Conservation (phyloP, 345 rosid species). For the Dipteronia dyeriana region DNA sequence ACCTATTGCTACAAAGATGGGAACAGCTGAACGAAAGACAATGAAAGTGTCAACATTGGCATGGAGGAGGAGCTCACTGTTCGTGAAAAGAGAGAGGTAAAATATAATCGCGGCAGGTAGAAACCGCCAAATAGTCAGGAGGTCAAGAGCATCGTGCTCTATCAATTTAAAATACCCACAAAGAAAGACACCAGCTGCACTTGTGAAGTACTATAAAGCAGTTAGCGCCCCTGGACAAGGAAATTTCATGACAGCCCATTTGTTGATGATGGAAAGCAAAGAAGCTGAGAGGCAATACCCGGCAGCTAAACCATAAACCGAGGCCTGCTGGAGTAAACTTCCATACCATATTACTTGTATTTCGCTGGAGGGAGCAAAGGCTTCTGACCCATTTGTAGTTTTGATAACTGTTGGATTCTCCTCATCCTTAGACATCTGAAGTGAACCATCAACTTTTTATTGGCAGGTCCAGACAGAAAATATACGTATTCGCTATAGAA, state of each 20-base stretch:
- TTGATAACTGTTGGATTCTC: constrained; percentile 41
- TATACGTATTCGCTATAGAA: background rate
- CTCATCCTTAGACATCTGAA: constrained; percentile 49
- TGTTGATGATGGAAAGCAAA: constrained; percentile 91
- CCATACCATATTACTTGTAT: constrained; percentile 43
- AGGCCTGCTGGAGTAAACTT: constrained; percentile 54
- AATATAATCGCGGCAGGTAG: constrained; percentile 93
- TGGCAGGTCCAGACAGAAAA: background rate
- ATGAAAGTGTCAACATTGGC: constrained; percentile 98
- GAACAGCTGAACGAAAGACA: constrained; percentile 90
- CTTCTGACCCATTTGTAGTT: constrained; percentile 24
- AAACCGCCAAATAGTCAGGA: constrained; percentile 88
- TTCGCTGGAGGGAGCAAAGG: constrained; percentile 16
- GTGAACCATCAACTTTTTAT: background rate
- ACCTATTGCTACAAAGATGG: constrained; percentile 89
- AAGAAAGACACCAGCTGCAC: constrained; percentile 77
- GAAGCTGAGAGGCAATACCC: constrained; percentile 97
- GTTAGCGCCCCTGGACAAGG: constrained; percentile 97
- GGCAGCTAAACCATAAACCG: constrained; percentile 77
- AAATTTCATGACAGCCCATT: constrained; percentile 96
- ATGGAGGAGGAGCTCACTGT: constrained; percentile 95
- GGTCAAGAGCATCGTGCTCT: constrained; percentile 71
- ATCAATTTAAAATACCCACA: constrained; percentile 59
- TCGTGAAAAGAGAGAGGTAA: constrained; percentile 89
- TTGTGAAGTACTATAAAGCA: constrained; percentile 86